Percentiles rank a stretch among this genome's conserved stretches.
These are phyloP conservation scores for Calonectria pauciramosa DNA, from an alignment of 2,329 filamentous ascomycete species.

Conservation along the genomic window DNA sequence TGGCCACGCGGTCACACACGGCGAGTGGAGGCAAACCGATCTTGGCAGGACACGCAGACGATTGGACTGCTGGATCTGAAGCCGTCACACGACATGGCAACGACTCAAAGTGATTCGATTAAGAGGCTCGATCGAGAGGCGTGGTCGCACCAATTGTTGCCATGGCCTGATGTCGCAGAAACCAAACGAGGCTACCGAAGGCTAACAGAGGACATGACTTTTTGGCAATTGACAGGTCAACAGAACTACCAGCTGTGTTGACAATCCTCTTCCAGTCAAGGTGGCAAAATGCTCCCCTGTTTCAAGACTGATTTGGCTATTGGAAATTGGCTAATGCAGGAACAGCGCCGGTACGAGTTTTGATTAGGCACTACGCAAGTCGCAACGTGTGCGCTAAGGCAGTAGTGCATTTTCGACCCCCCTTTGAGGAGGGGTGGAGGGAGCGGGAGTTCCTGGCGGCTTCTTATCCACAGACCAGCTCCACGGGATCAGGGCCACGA, in stretches of 20 bases:
- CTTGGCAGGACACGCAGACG: slow-evolving; percentile 19
- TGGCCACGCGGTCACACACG: slow-evolving; percentile 32
- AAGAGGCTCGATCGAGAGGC: slow-evolving; percentile 25
- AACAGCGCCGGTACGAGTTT: slow-evolving; percentile 44
- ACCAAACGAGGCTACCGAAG: slow-evolving; percentile 12
- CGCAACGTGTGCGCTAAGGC: slow-evolving; percentile 44
- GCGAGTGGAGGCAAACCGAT: slow-evolving; percentile 32
- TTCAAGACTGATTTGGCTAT: slow-evolving; percentile 43
- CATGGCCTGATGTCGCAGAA: slow-evolving; percentile 17
- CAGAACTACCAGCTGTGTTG: slow-evolving; percentile 30
- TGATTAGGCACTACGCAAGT: slow-evolving; percentile 43
- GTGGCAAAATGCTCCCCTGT: slow-evolving; percentile 43
- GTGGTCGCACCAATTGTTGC: slow-evolving; percentile 21
- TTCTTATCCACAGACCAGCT: slow-evolving; percentile 40
- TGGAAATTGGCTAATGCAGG: slow-evolving; percentile 49
- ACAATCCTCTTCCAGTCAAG: slow-evolving; percentile 28
- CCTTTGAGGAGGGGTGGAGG: slow-evolving; percentile 39
- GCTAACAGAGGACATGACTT: slow-evolving; percentile 23
- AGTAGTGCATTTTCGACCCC: slow-evolving; percentile 33
- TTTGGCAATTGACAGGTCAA: slow-evolving; percentile 13
- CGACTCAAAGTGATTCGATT: slow-evolving; percentile 25
- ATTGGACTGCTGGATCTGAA: slow-evolving; percentile 13
- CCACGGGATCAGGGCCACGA: slow-evolving; percentile 38
- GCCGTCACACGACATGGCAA: slow-evolving; percentile 39
- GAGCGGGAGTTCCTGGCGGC: slow-evolving; percentile 41